Evolutionary conservation across 768 basidiomycete species (phyloP).

Genomic region (Tricholoma saponaceum): DNA sequence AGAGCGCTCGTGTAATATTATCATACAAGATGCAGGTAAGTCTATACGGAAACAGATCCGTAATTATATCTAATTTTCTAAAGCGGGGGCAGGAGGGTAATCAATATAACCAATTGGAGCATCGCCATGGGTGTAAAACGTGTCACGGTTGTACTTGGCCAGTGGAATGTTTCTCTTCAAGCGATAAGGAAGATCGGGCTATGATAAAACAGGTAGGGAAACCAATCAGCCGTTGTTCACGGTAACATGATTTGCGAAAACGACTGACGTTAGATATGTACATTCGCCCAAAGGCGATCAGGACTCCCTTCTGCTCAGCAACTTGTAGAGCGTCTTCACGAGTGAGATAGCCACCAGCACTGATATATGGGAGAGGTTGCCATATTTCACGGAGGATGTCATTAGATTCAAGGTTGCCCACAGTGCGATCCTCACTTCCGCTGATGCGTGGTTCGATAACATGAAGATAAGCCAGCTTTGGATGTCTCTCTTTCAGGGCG

Average conservation of each 20-base stretch:
- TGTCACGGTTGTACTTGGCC: slow-evolving; percentile 22
- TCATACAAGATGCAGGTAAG: no score
- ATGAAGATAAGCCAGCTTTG: slow-evolving; percentile 16
- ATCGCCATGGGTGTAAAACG: slow-evolving; percentile 28
- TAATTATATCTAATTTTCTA: no score
- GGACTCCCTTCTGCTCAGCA: slow-evolving; percentile 27
- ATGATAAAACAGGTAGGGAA: neutral
- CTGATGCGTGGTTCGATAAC: slow-evolving; percentile 11
- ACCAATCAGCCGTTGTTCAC: neutral
- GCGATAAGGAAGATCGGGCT: slow-evolving; percentile 37
- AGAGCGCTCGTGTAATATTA: no score
- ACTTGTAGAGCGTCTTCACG: slow-evolving; percentile 25
- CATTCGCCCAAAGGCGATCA: slow-evolving; percentile 26
- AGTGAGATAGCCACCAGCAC: slow-evolving; percentile 29
- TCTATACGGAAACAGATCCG: no score
- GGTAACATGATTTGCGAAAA: slow-evolving; percentile 8
- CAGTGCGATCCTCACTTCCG: neutral
- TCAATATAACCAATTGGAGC: slow-evolving; percentile 28
- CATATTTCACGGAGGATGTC: slow-evolving; percentile 8
- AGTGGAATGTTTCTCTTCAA: slow-evolving; percentile 26
- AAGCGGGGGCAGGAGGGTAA: slow-evolving; percentile 15
- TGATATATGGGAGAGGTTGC: slow-evolving; percentile 20
- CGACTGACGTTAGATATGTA: slow-evolving; percentile 30
- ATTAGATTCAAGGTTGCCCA: slow-evolving; percentile 3
- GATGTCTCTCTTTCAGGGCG: slow-evolving; percentile 33